Evolutionary conservation across 768 basidiomycete genomes (phyloP).

Genomic region (Leccinum longicurvipes): DNA sequence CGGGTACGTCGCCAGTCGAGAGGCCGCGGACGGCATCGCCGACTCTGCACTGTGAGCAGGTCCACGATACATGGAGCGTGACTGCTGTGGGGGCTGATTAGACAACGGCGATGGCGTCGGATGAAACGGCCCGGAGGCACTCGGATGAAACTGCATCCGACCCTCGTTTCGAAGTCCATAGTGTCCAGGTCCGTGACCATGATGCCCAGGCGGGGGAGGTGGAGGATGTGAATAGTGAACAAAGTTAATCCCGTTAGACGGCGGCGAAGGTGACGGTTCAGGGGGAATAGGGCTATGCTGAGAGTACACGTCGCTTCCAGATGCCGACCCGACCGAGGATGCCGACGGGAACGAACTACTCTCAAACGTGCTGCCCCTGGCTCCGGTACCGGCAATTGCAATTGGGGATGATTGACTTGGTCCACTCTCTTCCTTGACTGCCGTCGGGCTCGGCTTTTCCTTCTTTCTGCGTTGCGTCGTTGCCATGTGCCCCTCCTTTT

Average conservation of each 20-base stretch:
- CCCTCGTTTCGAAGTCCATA: conserved; percentile 30
- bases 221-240: conserved; percentile 50
- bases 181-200: not conserved
- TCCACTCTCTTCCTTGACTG: conserved; percentile 26
- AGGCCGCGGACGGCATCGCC: conserved; percentile 32
- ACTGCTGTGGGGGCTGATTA: conserved; percentile 22
- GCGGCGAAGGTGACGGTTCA: conserved; percentile 66
- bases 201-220: conserved; percentile 32
- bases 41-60: conserved; percentile 29
- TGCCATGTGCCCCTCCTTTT: conserved; percentile 69
- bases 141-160: conserved; percentile 26
- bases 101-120: conserved; percentile 44
- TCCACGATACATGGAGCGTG: conserved; percentile 34
- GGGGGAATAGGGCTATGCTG: conserved; percentile 41
- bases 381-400: conserved; percentile 43
- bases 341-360: conserved; percentile 44
- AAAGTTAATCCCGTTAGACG: conserved; percentile 51
- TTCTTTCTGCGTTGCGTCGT: conserved; percentile 55
- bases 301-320: conserved; percentile 55
- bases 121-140: conserved; percentile 28
- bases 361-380: conserved; percentile 47
- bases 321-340: conserved; percentile 53
- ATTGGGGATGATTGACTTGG: conserved; percentile 32
- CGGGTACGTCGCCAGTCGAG: conserved; percentile 32
- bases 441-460: conserved; percentile 44